Conservation (phyloP, 495 filamentous ascomycete species). For the Mytilinidion resinicola region DNA sequence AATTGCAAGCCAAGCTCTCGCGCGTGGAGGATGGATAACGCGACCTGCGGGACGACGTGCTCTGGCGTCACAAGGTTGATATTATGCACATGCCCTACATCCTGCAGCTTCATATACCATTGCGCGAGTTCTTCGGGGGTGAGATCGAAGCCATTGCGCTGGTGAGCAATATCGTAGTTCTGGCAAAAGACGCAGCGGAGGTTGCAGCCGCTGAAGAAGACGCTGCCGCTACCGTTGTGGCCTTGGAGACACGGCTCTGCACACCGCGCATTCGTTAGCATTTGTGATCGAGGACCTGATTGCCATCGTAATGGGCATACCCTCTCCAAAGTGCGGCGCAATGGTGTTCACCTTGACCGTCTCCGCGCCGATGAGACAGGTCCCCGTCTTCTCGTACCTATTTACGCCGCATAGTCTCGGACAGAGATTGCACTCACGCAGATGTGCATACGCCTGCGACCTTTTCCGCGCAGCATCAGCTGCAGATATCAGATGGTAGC, state of each 20-base stretch:
- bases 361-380: conserved; percentile 64
- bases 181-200: conserved; percentile 76
- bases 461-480: conserved; percentile 58
- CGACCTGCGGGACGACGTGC: conserved; percentile 73
- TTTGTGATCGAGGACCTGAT: background rate
- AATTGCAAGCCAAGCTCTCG: conserved; percentile 57
- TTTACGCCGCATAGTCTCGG: conserved; percentile 68
- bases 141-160: conserved; percentile 65
- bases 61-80: conserved; percentile 75
- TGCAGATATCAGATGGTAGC: conserved; percentile 56
- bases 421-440: conserved; percentile 70
- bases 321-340: conserved; percentile 66
- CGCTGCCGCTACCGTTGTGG: conserved; percentile 63
- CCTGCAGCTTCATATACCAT: conserved; percentile 72
- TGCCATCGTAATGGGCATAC: conserved; percentile 24
- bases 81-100: conserved; percentile 65
- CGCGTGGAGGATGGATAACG: conserved; percentile 61
- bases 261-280: conserved; percentile 18
- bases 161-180: conserved; percentile 73
- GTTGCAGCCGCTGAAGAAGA: conserved; percentile 73
- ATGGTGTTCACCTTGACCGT: conserved; percentile 69
- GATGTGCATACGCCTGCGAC: conserved; percentile 58
- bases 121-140: conserved; percentile 68
- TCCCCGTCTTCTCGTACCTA: conserved; percentile 63
- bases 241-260: conserved; percentile 72